Conservation (phyloP, 139 green algal species). For the Coccomyxa sp. region DNA sequence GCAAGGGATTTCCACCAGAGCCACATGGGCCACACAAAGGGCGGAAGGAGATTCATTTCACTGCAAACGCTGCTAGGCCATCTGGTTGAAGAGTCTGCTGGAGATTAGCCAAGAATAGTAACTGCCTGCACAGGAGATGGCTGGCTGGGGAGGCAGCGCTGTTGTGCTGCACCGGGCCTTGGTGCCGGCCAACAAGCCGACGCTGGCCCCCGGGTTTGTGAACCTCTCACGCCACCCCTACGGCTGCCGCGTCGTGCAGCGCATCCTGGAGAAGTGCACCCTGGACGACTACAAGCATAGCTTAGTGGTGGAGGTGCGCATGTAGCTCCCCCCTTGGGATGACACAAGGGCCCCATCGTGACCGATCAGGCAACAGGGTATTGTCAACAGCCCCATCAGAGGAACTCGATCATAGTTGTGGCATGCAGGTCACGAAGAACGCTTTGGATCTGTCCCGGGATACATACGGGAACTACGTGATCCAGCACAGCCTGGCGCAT, state of each 20-base stretch:
- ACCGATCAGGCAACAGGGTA: not conserved
- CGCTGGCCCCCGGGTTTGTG: constrained; percentile 33
- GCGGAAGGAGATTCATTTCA: too few species aligned
- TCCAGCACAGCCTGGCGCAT: constrained; percentile 78
- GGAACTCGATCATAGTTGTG: not conserved
- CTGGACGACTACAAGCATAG: constrained; percentile 24
- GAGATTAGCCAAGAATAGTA: too few species aligned
- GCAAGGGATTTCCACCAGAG: too few species aligned
- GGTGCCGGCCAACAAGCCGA: not conserved
- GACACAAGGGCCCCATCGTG: not conserved
- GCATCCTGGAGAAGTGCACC: constrained; percentile 85
- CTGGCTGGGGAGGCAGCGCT: not conserved
- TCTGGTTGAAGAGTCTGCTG: too few species aligned
- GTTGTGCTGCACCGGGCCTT: not conserved
- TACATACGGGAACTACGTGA: constrained; percentile 91
- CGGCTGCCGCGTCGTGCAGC: constrained; percentile 92
- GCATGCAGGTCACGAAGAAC: constrained; percentile 67
- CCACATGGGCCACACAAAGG: too few species aligned
- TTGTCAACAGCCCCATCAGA: not conserved
- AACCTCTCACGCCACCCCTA: constrained; percentile 79
- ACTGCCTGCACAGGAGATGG: not conserved
- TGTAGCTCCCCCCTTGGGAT: not conserved
- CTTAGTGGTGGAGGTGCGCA: not conserved
- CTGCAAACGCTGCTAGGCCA: too few species aligned
- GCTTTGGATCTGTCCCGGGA: constrained; percentile 46